These are phyloP conservation scores for Microbotryum violaceum DNA, from an alignment of 1,284 basidiomycete genomes.

Conservation along the genomic window DNA sequence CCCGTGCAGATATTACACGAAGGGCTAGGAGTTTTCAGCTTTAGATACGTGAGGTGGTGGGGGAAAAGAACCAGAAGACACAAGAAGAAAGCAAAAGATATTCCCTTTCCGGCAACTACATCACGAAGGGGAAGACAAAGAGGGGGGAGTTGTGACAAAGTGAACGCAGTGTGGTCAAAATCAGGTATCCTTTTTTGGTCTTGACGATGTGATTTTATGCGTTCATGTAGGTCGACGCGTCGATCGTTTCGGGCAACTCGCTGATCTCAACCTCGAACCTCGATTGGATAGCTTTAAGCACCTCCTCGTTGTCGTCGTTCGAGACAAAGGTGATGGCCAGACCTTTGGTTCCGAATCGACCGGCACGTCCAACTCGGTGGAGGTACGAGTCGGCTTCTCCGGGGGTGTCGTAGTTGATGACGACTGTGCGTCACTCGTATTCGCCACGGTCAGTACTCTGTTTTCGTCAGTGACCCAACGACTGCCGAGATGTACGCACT, in stretches of 20 bases:
- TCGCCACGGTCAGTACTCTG: neutral
- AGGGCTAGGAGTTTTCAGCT: no score
- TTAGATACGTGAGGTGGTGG: no score
- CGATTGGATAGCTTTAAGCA: conserved; percentile 83
- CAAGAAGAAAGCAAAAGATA: no score
- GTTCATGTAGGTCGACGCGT: conserved; percentile 51
- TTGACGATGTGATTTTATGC: no score
- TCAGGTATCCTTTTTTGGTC: no score
- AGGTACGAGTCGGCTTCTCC: conserved; percentile 96
- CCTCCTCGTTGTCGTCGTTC: conserved; percentile 82
- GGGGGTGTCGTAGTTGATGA: conserved; percentile 63
- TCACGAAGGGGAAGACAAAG: no score
- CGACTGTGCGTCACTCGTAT: neutral
- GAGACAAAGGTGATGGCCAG: conserved; percentile 97
- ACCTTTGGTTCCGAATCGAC: conserved; percentile 98
- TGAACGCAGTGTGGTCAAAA: no score
- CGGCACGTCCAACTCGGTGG: conserved; percentile 97
- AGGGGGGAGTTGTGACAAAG: no score
- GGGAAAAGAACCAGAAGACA: no score
- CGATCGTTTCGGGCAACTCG: conserved; percentile 85
- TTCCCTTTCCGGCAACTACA: no score
- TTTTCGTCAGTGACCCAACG: neutral
- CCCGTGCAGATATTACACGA: no score
- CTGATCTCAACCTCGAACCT: conserved; percentile 89
- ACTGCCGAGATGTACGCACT: conserved; percentile 61